Evolutionary conservation across 2,329 filamentous ascomycete genomes (phyloP), one percentile per base, ranked within the genome.

Genomic region (Alternaria sp.): DNA sequence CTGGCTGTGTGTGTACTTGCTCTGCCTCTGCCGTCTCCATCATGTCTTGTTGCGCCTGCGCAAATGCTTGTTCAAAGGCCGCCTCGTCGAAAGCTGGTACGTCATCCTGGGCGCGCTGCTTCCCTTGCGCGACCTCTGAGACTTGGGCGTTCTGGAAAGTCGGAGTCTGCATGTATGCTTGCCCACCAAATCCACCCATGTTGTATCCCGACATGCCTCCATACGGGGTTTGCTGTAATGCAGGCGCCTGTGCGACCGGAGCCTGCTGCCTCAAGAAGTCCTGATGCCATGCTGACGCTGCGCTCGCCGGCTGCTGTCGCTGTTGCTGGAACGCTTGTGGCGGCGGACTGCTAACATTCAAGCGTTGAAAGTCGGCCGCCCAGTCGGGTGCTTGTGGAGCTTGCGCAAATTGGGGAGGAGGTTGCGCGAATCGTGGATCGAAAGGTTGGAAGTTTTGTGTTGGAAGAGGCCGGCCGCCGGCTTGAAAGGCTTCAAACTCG

Each of bases 401-500:
- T 58, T 74, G 78, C 61, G 75, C 73, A 64, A 74, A 73, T 43
- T 74, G 76, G 17, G 68, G 72, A 63, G 74, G 77, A 73, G 82
- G 75, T 71, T 81, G 57, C 66, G 81, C 72, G 69, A 81, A 76
- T 40, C 82, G 74, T 36, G 70, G 69, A 51, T 62, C 70, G 52
- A 73, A 70, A 52, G 77, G 75, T 57, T 79, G 78, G 65, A 81
- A 76, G 58, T 81, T 77, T 17, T 81, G 75, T 57, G 81, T 77
- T 52, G 79, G 75, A 12, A 74, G 75, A 43, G 78, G 69, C 25
- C 77, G 75, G 19, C 85, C 36, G 15, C 36, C 86, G 44, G 84
- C 83, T 77, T 91, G 89, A 69, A 93, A 93, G 49, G 89, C 88
- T 68, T 90, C 86, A 72, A 92, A 92, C 69, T 92, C 90, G 36